Conservation (phyloP, 1,284 basidiomycete species). For the Pseudozyma hubeiensis region DNA sequence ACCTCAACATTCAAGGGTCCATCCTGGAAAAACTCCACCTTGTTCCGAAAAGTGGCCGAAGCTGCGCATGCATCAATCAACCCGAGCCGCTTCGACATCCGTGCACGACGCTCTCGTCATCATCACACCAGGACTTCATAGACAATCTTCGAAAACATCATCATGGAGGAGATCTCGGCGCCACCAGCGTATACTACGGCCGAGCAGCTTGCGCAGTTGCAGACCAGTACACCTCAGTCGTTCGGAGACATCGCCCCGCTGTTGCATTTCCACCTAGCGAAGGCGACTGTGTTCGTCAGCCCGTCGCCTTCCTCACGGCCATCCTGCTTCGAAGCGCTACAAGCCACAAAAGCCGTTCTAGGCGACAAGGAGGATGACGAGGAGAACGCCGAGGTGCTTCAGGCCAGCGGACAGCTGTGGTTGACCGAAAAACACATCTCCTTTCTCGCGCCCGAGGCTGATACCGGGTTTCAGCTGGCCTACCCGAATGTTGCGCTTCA, state of each 20-base stretch:
- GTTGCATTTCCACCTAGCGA: conserved; percentile 30
- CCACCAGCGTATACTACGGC: conserved; percentile 28
- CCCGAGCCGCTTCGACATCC: neutral
- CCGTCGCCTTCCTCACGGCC: conserved; percentile 38
- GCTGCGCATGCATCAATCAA: conserved; percentile 1
- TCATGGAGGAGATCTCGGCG: conserved; percentile 26
- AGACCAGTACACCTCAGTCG: conserved; percentile 52
- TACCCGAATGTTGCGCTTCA: conserved; percentile 64
- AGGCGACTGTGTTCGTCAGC: conserved; percentile 36
- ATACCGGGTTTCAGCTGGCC: conserved; percentile 52
- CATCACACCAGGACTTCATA: neutral
- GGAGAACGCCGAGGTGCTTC: conserved; percentile 23
- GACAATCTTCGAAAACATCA: neutral
- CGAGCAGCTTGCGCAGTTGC: conserved; percentile 21
- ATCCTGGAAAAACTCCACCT: conserved; percentile 1
- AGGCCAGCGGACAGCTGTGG: conserved; percentile 43
- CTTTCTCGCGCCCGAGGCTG: conserved; percentile 37
- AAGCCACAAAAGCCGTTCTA: neutral
- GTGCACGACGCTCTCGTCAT: conserved; percentile 3
- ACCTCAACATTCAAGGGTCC: neutral
- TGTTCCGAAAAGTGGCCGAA: conserved; percentile 3
- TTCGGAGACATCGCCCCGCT: conserved; percentile 36
- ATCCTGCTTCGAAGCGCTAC: conserved; percentile 23
- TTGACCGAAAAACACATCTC: conserved; percentile 55
- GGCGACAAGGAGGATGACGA: conserved; percentile 4